A percentile compares a stretch with the other conserved stretches of the same genome.
Conservation (phyloP, 495 filamentous ascomycete genomes). For the Lophiotrema nucula region DNA sequence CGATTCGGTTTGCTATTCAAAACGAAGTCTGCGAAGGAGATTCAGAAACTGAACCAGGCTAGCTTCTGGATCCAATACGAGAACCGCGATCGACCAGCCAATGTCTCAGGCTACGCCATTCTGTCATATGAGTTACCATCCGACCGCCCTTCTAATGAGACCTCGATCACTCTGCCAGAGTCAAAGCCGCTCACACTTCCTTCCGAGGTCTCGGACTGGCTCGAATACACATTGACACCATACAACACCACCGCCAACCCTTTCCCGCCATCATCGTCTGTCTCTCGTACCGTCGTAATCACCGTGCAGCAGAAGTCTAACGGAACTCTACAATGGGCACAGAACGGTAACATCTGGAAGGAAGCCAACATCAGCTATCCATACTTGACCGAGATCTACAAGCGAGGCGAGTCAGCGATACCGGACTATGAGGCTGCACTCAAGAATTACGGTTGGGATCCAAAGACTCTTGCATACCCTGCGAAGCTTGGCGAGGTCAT, state of each 20-base stretch:
- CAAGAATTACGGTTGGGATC: conserved; percentile 54
- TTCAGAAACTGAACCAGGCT: not conserved
- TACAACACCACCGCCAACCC: not conserved
- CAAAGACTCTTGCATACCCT: conserved; percentile 49
- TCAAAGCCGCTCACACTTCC: conserved; percentile 1
- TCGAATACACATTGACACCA: conserved; percentile 1
- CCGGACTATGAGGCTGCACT: conserved; percentile 41
- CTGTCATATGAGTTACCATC: not conserved
- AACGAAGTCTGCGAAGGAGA: not conserved
- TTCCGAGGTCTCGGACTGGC: not conserved
- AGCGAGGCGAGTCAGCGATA: conserved; percentile 20
- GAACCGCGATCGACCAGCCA: not conserved
- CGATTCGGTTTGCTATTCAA: not conserved
- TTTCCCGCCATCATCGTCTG: not conserved
- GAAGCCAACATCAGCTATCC: not conserved
- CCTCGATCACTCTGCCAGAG: not conserved
- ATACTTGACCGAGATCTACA: conserved; percentile 6
- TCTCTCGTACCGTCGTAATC: conserved; percentile 1
- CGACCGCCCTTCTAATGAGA: not conserved
- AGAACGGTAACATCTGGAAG: conserved; percentile 8
- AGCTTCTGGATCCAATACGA: conserved; percentile 3
- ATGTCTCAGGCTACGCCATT: conserved; percentile 1
- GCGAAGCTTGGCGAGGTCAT: conserved; percentile 59
- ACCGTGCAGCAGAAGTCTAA: conserved; percentile 3
- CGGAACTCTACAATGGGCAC: not conserved